Percentiles rank a stretch among this genome's conserved stretches.
phyloP scores from a whole-genome alignment of 108 stramenopile species.

The Cyclotella cryptica region DNA sequence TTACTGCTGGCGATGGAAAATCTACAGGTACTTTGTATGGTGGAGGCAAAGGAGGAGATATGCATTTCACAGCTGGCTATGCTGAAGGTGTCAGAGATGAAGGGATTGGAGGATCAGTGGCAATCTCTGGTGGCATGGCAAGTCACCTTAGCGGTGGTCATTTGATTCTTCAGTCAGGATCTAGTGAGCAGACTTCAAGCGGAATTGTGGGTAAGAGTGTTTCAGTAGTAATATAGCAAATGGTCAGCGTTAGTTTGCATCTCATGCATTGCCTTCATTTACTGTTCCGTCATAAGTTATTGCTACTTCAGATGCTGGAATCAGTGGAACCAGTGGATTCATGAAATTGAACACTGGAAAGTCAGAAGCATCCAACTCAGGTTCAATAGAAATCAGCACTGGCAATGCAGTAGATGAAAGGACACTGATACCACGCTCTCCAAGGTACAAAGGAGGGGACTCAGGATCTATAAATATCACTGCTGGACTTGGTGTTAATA shows the following conservation, averaged over 20 bases:
- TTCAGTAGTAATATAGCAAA: neutral
- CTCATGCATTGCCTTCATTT: neutral
- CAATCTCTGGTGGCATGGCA: conserved; percentile 24
- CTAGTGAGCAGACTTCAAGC: conserved; percentile 21
- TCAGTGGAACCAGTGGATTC: conserved; percentile 15
- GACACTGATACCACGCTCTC: conserved; percentile 1
- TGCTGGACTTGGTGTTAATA: conserved; percentile 9
- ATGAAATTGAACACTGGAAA: conserved; percentile 23
- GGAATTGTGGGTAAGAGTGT: conserved; percentile 18
- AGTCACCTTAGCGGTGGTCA: conserved; percentile 19
- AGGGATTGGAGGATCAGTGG: conserved; percentile 20
- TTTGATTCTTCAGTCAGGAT: conserved; percentile 29
- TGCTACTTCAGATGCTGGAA: conserved; percentile 31
- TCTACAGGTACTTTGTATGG: neutral
- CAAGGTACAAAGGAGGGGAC: conserved; percentile 5
- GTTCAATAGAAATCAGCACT: conserved; percentile 23
- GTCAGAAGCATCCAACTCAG: conserved; percentile 20
- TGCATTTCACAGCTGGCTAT: conserved; percentile 19
- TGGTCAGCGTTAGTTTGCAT: neutral
- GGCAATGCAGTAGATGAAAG: conserved; percentile 23
- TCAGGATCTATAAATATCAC: conserved; percentile 15
- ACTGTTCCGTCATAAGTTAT: conserved; percentile 19
- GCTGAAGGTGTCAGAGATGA: conserved; percentile 8
- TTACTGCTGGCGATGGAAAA: conserved; percentile 30
- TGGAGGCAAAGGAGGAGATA: conserved; percentile 24